phyloP scores from a whole-genome alignment of 139 green algal genomes.

The Gonium pectorale region DNA sequence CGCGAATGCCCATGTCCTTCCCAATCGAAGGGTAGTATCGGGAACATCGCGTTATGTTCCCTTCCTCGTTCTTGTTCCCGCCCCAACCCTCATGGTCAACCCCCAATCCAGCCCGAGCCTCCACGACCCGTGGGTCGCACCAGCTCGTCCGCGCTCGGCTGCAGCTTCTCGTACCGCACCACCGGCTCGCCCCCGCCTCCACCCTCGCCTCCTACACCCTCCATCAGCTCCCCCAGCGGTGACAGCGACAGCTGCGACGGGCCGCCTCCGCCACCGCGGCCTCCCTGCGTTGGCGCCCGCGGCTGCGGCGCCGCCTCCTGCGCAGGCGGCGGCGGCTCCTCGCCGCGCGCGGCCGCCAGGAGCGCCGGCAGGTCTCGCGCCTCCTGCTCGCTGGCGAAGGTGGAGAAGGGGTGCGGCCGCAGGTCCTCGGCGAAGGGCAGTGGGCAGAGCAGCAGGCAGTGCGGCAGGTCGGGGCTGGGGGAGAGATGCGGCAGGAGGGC shows the following conservation, averaged over 20 bases:
- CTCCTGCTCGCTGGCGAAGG: slow-evolving; percentile 14
- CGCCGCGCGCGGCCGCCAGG: slow-evolving; percentile 9
- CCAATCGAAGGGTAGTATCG: no score
- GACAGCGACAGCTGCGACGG: neutral
- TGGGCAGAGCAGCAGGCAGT: slow-evolving; percentile 24
- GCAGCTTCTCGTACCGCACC: slow-evolving; percentile 28
- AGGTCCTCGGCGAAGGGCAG: slow-evolving; percentile 34
- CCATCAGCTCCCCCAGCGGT: neutral
- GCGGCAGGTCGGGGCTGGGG: neutral
- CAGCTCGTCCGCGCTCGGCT: slow-evolving; percentile 15
- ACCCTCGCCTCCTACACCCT: no score
- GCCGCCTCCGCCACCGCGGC: neutral
- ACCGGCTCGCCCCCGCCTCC: neutral
- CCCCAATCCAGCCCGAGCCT: no score
- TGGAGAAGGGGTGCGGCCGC: slow-evolving; percentile 9
- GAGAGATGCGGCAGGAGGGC: neutral
- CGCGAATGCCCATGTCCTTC: no score
- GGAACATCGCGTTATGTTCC: no score
- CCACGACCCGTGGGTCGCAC: neutral
- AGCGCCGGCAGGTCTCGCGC: neutral
- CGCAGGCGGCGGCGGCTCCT: neutral
- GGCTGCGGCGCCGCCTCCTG: neutral
- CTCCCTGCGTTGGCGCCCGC: neutral
- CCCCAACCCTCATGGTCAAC: no score
- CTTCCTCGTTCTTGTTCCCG: no score